Evolutionary conservation across 2,329 filamentous ascomycete genomes (phyloP).

Genomic region (Ophiostoma quercus): DNA sequence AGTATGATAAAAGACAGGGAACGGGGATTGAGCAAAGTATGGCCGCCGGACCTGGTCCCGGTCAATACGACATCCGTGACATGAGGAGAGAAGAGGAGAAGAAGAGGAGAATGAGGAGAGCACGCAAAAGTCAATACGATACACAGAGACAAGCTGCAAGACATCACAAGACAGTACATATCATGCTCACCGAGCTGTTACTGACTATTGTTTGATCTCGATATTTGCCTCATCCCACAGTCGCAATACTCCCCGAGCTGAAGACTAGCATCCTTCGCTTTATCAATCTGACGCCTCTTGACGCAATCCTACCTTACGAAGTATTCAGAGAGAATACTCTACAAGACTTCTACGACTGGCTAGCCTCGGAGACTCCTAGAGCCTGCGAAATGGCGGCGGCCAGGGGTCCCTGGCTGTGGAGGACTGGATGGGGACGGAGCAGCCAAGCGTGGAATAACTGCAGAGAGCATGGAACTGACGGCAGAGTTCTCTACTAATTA

Average conservation of each 20-base stretch:
- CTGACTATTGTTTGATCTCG: neutral
- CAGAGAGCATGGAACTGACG: neutral
- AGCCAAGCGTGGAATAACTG: slow-evolving; percentile 13
- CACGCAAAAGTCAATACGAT: neutral
- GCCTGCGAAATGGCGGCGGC: neutral
- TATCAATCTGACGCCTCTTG: neutral
- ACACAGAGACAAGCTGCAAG: neutral
- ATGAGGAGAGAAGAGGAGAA: neutral
- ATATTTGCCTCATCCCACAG: neutral
- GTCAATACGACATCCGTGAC: neutral
- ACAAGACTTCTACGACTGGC: neutral
- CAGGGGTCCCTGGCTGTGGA: slow-evolving; percentile 1
- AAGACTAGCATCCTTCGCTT: neutral
- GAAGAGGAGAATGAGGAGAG: no score
- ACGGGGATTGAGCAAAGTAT: neutral
- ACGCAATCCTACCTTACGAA: neutral
- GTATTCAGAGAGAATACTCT: no score
- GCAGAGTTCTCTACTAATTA: neutral
- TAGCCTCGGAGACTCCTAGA: slow-evolving; percentile 2
- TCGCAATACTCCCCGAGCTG: neutral
- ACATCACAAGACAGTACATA: neutral
- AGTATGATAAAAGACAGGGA: neutral
- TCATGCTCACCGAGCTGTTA: neutral
- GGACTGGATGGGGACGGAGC: slow-evolving; percentile 1
- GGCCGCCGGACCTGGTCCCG: slow-evolving; percentile 1